A percentile compares a stretch with the other conserved stretches of the same genome.
These are phyloP conservation scores for Aspergillus brasiliensis DNA, from an alignment of 2,329 filamentous ascomycete genomes.

Conservation along the genomic window DNA sequence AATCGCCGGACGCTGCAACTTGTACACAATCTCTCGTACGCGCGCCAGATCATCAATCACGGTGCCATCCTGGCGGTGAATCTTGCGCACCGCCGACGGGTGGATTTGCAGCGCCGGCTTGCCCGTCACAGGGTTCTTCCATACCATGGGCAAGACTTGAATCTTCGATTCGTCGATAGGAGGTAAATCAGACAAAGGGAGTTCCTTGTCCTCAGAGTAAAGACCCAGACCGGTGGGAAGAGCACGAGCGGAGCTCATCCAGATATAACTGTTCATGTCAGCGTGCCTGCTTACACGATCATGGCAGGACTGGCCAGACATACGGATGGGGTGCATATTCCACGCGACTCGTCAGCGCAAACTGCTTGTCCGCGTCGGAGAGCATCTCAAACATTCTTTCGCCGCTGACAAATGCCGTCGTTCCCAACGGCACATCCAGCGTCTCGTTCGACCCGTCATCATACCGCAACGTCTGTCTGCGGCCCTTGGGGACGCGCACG, in stretches of 20 bases:
- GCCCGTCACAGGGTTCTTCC: slow-evolving; percentile 73
- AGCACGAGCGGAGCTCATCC: slow-evolving; percentile 72
- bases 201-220: slow-evolving; percentile 65
- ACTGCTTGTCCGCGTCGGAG: slow-evolving; percentile 65
- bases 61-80: slow-evolving; percentile 67
- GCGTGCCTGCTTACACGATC: neutral
- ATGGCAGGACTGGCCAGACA: neutral
- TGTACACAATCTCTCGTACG: slow-evolving; percentile 71
- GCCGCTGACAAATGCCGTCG: slow-evolving; percentile 73
- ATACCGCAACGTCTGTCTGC: slow-evolving; percentile 68
- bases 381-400: slow-evolving; percentile 71
- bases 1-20: slow-evolving; percentile 72
- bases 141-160: slow-evolving; percentile 73
- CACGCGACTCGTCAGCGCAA: slow-evolving; percentile 66
- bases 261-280: slow-evolving; percentile 57
- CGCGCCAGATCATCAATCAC: slow-evolving; percentile 68
- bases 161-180: slow-evolving; percentile 67
- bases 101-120: slow-evolving; percentile 72
- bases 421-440: slow-evolving; percentile 70
- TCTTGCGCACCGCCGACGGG: slow-evolving; percentile 68
- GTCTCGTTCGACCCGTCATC: slow-evolving; percentile 70
- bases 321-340: slow-evolving; percentile 78
- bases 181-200: slow-evolving; percentile 62
- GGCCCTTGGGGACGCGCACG: slow-evolving; percentile 69
- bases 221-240: slow-evolving; percentile 71